Conservation (phyloP, 495 filamentous ascomycete species). For the Apiosordaria backusii region DNA sequence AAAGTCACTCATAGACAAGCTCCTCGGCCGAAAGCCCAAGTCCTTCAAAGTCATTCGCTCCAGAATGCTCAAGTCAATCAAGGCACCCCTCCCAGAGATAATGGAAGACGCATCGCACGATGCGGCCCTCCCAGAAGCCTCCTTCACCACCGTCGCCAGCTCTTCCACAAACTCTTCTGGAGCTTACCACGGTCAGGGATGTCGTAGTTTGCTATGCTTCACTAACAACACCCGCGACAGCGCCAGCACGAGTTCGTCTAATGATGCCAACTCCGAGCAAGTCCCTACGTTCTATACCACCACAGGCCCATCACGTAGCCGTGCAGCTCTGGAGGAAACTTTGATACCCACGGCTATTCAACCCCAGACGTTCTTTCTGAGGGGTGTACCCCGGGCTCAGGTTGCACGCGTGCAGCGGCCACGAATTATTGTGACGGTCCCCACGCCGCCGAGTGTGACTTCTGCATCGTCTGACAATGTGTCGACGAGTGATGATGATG, state of each 20-base stretch:
- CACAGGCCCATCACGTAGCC: background rate
- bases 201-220: background rate
- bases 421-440: no score
- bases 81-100: background rate
- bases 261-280: background rate
- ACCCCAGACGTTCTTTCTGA: background rate
- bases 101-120: background rate
- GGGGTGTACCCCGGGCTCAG: background rate
- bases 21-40: background rate
- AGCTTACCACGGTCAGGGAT: background rate
- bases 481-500: background rate
- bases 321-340: background rate
- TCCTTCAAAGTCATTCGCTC: background rate
- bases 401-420: no score
- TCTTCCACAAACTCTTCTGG: background rate
- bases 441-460: background rate
- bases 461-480: background rate
- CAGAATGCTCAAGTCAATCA: background rate
- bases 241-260: background rate
- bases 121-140: background rate
- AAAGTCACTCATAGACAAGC: background rate
- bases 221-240: background rate
- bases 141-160: background rate
- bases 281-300: background rate
- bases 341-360: background rate